Evolutionary conservation across 805 yeast genomes (phyloP).

Genomic region (Novakomyces olei): DNA sequence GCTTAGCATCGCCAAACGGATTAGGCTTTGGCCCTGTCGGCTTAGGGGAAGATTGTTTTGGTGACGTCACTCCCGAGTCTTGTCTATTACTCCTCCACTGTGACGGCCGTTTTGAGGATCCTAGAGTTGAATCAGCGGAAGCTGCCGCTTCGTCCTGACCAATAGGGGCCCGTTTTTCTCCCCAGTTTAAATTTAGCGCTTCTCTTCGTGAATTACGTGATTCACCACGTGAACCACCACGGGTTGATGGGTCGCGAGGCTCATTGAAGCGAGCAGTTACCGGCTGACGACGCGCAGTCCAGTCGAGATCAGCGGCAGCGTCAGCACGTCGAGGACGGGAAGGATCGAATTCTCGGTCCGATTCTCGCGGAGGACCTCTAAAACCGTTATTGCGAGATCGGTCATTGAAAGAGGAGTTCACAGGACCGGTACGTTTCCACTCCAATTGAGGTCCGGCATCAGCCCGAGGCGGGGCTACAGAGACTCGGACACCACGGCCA

Average conservation of each 20-base stretch:
- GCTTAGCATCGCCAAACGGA: conserved; percentile 72
- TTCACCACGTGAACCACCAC: too few relatives aligned
- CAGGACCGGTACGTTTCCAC: conserved; percentile 19
- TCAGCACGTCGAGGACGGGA: conserved; percentile 3
- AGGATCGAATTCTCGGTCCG: conserved; percentile 2
- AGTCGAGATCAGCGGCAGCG: conserved; percentile 5
- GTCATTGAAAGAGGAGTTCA: too few relatives aligned
- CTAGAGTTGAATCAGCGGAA: not conserved
- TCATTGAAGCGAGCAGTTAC: too few relatives aligned
- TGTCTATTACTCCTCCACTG: conserved; percentile 12
- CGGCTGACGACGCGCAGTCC: too few relatives aligned
- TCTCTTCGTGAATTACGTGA: too few relatives aligned
- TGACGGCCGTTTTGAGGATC: conserved; percentile 13
- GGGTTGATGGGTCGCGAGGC: too few relatives aligned
- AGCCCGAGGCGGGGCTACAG: conserved; percentile 43
- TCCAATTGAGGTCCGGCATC: conserved; percentile 11
- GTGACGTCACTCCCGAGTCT: not conserved
- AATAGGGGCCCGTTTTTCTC: too few relatives aligned
- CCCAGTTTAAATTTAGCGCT: too few relatives aligned
- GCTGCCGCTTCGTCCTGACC: not conserved
- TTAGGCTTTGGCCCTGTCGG: conserved; percentile 23
- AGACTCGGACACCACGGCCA: conserved; percentile 45
- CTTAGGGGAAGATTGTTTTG: conserved; percentile 19
- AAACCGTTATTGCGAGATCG: conserved; percentile 31
- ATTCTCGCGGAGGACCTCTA: conserved; percentile 7